Percentiles rank a stretch among this genome's conserved stretches.
Evolutionary conservation across 192 early-diverging fungal species (phyloP).

Genomic region (Umbelopsis isabellina): DNA sequence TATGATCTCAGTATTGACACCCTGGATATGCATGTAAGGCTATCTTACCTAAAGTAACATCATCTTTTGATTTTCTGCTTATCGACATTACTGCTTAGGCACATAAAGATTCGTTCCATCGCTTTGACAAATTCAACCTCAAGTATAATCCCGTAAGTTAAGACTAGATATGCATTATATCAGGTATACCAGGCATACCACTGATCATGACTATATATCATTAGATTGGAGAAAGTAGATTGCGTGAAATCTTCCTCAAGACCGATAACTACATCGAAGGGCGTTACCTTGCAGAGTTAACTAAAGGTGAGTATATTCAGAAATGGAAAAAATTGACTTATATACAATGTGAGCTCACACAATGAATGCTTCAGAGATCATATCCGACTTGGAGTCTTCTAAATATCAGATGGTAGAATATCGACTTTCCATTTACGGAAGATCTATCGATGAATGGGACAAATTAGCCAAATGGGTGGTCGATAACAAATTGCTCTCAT

Average conservation of each 20-base stretch:
- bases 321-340: background rate
- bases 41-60: too few relatives aligned
- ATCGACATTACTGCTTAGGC: constrained; percentile 42
- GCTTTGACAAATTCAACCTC: constrained; percentile 93
- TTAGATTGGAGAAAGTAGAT: constrained; percentile 79
- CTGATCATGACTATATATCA: background rate
- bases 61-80: background rate
- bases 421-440: constrained; percentile 87
- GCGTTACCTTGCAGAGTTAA: constrained; percentile 84
- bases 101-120: constrained; percentile 90
- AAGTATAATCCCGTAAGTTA: constrained; percentile 80
- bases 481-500: constrained; percentile 82
- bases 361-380: constrained; percentile 59
- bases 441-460: constrained; percentile 83
- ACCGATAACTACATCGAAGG: constrained; percentile 86
- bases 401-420: constrained; percentile 95
- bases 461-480: constrained; percentile 88
- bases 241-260: constrained; percentile 92
- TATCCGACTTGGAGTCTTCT: constrained; percentile 81
- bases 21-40: constrained; percentile 80
- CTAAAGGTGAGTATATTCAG: constrained; percentile 61
- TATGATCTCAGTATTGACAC: constrained; percentile 94
- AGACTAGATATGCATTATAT: too few relatives aligned
- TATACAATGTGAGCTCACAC: background rate
- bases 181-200: too few relatives aligned